Conservation (phyloP, 768 basidiomycete species). For the Mycena chlorophos region DNA sequence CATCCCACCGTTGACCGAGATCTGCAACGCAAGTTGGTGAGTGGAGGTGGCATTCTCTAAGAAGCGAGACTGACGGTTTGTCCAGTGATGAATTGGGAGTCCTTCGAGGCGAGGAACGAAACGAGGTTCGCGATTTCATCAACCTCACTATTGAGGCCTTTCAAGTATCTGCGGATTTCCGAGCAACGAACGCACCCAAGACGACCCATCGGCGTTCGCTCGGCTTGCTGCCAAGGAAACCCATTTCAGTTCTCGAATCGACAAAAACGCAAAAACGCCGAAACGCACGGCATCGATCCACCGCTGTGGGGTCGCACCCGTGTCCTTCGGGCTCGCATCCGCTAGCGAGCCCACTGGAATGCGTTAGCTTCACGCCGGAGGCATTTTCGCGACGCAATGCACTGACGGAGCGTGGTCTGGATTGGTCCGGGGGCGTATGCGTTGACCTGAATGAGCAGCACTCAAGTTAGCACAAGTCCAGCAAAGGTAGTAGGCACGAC, state of each 20-base stretch:
- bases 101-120: constrained; percentile 34
- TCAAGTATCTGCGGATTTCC: neutral
- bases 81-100: constrained; percentile 30
- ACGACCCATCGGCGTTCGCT: neutral
- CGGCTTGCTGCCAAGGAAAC: neutral
- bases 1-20: neutral
- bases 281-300: neutral
- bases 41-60: neutral
- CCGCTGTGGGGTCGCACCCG: neutral
- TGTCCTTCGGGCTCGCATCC: neutral
- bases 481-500: neutral
- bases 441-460: constrained; percentile 1
- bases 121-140: constrained; percentile 29
- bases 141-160: constrained; percentile 5
- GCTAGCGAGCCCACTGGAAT: neutral
- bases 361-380: neutral
- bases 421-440: constrained; percentile 15
- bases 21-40: neutral
- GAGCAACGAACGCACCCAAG: neutral
- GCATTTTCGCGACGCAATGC: neutral
- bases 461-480: neutral
- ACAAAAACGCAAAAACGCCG: neutral
- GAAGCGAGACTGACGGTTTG: neutral
- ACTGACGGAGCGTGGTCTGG: constrained; percentile 5
- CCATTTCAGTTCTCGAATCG: neutral